phyloP scores from a whole-genome alignment of 805 yeast genomes.

The Saturnispora galanensis region DNA sequence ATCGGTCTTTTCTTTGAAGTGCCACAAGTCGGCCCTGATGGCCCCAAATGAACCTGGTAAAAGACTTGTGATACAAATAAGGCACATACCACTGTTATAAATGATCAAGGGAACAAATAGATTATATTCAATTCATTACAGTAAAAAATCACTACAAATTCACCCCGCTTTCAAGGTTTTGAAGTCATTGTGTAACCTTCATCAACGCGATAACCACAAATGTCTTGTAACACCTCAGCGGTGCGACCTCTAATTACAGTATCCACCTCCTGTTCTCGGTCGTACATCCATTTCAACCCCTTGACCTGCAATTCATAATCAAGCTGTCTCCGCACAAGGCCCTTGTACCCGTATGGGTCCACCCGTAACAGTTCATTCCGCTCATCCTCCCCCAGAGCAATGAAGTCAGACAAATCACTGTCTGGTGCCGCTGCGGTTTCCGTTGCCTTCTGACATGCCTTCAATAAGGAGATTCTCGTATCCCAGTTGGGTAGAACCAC shows the following conservation, averaged over 20 bases:
- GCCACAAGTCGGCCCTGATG: too few species aligned
- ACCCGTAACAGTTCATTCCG: slow-evolving; percentile 25
- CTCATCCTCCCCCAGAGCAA: slow-evolving; percentile 15
- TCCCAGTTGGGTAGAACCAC: slow-evolving; percentile 25
- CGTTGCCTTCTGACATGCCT: slow-evolving; percentile 20
- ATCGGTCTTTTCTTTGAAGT: too few species aligned
- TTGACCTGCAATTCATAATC: slow-evolving; percentile 17
- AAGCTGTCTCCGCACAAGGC: slow-evolving; percentile 21
- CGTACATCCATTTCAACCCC: slow-evolving; percentile 6
- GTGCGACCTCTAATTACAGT: slow-evolving; percentile 3
- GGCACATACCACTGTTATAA: too few species aligned
- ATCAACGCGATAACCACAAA: slow-evolving; percentile 3
- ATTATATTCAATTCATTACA: too few species aligned
- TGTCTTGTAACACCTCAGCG: slow-evolving; percentile 4
- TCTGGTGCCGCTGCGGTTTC: slow-evolving; percentile 17
- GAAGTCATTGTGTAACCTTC: not conserved
- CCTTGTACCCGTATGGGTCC: slow-evolving; percentile 42
- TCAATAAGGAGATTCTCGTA: slow-evolving; percentile 30
- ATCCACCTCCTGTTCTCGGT: slow-evolving; percentile 4
- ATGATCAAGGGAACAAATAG: too few species aligned
- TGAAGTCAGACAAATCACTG: slow-evolving; percentile 7
- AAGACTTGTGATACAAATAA: too few species aligned
- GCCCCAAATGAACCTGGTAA: too few species aligned
- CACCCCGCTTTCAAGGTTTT: too few species aligned
- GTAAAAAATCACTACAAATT: too few species aligned